phyloP scores from a whole-genome alignment of 2,329 filamentous ascomycete species.

The Stagonosporopsis rhizophila region DNA sequence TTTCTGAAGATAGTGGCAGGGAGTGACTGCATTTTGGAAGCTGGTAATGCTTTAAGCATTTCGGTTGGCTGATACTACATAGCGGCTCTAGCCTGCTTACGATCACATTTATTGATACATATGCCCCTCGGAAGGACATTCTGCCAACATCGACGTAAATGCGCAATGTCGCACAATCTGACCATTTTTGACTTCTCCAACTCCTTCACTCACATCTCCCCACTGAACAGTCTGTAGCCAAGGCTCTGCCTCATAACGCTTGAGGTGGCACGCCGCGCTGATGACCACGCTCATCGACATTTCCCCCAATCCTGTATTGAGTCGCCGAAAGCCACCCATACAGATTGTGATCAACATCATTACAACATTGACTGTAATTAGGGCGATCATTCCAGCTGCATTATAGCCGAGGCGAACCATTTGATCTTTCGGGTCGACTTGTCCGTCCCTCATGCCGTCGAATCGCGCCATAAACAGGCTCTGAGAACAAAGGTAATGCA shows the following conservation, averaged over 20 bases:
- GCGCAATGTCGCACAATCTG: slow-evolving; percentile 18
- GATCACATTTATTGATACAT: neutral
- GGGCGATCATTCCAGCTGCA: slow-evolving; percentile 22
- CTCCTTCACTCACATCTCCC: slow-evolving; percentile 20
- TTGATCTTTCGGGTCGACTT: slow-evolving; percentile 12
- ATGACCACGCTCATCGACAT: slow-evolving; percentile 66
- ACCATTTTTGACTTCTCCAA: neutral
- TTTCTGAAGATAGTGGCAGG: slow-evolving; percentile 47
- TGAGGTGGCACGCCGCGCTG: slow-evolving; percentile 32
- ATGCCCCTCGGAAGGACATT: slow-evolving; percentile 12
- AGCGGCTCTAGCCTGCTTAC: no score
- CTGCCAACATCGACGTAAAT: slow-evolving; percentile 12
- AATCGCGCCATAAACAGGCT: slow-evolving; percentile 51
- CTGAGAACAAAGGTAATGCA: slow-evolving; percentile 56
- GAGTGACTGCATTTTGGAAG: neutral
- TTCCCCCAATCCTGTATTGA: slow-evolving; percentile 73
- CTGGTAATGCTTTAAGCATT: neutral
- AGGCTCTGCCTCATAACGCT: slow-evolving; percentile 17
- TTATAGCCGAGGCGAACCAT: slow-evolving; percentile 30
- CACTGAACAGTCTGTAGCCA: slow-evolving; percentile 23
- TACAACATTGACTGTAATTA: slow-evolving; percentile 21
- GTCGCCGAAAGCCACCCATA: slow-evolving; percentile 70
- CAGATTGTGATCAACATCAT: slow-evolving; percentile 24
- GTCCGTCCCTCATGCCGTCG: slow-evolving; percentile 13
- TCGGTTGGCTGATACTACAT: neutral